These are phyloP conservation scores for Fusarium musae DNA, from an alignment of 2,329 filamentous ascomycete species.

Conservation along the genomic window DNA sequence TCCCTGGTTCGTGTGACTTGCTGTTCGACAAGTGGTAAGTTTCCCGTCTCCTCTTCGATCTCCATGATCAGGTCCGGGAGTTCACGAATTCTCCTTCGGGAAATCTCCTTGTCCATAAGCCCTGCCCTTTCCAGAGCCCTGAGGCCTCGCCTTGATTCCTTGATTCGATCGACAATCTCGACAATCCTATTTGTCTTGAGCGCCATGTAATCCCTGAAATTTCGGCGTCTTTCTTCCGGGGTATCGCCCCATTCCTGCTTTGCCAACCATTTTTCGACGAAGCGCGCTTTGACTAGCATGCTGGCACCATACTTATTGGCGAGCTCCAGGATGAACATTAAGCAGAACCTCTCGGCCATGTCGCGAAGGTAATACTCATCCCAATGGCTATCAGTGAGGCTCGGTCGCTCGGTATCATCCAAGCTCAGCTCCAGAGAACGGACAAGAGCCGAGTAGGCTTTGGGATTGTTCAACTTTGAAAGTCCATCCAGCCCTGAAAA, in stretches of 20 bases:
- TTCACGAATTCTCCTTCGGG: constrained; percentile 44
- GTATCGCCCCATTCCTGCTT: constrained; percentile 75
- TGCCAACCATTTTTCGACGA: constrained; percentile 79
- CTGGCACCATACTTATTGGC: constrained; percentile 68
- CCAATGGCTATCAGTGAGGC: constrained; percentile 65
- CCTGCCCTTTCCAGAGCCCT: constrained; percentile 63
- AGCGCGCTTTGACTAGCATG: constrained; percentile 69
- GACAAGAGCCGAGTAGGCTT: constrained; percentile 68
- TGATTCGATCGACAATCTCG: constrained; percentile 63
- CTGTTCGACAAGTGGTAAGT: constrained; percentile 41
- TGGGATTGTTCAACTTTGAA: constrained; percentile 60
- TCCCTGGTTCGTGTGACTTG: constrained; percentile 54
- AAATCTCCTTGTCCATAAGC: constrained; percentile 54
- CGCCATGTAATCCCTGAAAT: constrained; percentile 64
- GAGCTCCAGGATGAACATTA: constrained; percentile 68
- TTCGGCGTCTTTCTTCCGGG: constrained; percentile 62
- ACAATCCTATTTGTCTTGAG: constrained; percentile 63
- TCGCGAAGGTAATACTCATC: constrained; percentile 73
- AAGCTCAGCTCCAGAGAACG: constrained; percentile 68
- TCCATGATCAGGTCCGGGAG: constrained; percentile 50
- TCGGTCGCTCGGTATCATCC: constrained; percentile 60
- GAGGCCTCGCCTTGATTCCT: constrained; percentile 61
- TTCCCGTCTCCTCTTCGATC: constrained; percentile 44
- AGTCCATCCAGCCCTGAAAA: constrained; percentile 52
- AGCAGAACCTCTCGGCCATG: constrained; percentile 68